Base-by-base conservation (phyloP, 2,329 filamentous ascomycete species). In the Ophiostoma montium region DNA sequence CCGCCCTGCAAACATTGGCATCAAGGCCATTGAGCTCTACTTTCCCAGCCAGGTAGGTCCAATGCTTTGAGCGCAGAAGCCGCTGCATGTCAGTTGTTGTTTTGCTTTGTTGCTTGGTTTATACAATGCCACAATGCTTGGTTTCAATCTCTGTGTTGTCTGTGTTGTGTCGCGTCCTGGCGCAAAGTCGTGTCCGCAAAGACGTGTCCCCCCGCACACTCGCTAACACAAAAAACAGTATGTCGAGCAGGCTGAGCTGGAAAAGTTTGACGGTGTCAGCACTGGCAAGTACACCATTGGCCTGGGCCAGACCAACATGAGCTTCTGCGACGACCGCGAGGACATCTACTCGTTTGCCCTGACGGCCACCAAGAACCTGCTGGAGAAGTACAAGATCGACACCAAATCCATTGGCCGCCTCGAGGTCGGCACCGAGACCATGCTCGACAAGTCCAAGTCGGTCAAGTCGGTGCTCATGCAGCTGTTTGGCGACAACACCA, bases 21-120 rank as follows among this genome's bases (percentile, higher is more conserved):
- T 92, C 65, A 90, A 92, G 74, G 86, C 84, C 82, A 86, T 92
- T 67, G 86, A 92, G 66, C 78, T 92, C 63, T 92, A 92, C 68
- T 86, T 87, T 63, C 86, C 86, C 57, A 84, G 75, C 66, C 86
- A 90, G 80, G 86, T 90, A 69, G 56, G 80, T 69, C 31, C 33
- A 46, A 39, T 45, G 36, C 43, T 32, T 31, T 32, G 48, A 4
- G 30, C 42, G 27, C 30, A n/a, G 42, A 15, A 9, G 18, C 33
- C 18, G 27, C 27, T 8, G 23, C 38, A 15, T n/a, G 12, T 27
- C 27, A 44, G 27, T 47, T 32, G 47, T 38, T 43, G 43, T 7
- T 8, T 18, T 32, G 45, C n/a, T 21, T 45, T 30, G 16, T 39
- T 15, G 32, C 9, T 11, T 33, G 32, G 4, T 15, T 15, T n/a